Base-by-base conservation (phyloP, 1,284 basidiomycete genomes). In the Gymnopus androsaceus region DNA sequence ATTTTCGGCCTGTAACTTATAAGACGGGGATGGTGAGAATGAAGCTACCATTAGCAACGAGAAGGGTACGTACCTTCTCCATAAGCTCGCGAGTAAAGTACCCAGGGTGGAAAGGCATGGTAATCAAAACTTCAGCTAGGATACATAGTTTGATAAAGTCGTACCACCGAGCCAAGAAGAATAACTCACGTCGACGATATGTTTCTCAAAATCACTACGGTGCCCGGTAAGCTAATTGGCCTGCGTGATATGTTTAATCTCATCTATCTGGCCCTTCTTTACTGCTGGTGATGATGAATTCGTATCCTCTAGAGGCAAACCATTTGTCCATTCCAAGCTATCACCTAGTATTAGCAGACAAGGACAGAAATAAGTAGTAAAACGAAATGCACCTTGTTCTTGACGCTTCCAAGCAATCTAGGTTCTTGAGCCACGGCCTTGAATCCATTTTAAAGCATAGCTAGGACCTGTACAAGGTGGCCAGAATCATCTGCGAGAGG, bases 41-140 rank as follows among this genome's bases (percentile, higher is more conserved):
- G 21, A 36, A 25, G 15, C 7, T n/a, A 27, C 5, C 37, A 19
- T 15, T 11, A 59, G 46, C 19, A 44, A 7, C 11, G 28, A 50
- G 34, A 25, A 33, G 38, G 11, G 21, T 12, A 21, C 12, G 19
- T 63, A 79, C 82, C 75, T 85, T 85, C 42, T 80, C 80, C 64
- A 96, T 75, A 58, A 95, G 76, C 9, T 94, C 92, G 36, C 76
- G 80, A 7, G 92, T 94, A 57, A 95, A 82, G 75, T 97, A 96
- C 61, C 87, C 93, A 46, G 92, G 92, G 71, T 93, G 89, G 85
- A 94, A 97, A 12, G 95, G 94, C 0, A 94, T 97, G 15, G 93
- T 95, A 72, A 95, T 92, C 65, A 89, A 70, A 56, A 91, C 80
- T 69, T 90, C 87, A 46, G 85, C 83, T 83, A 28, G 23, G 46